Evolutionary conservation across 768 basidiomycete genomes (phyloP), one percentile per base, ranked within the genome.

Genomic region (Lentinula raphanica): DNA sequence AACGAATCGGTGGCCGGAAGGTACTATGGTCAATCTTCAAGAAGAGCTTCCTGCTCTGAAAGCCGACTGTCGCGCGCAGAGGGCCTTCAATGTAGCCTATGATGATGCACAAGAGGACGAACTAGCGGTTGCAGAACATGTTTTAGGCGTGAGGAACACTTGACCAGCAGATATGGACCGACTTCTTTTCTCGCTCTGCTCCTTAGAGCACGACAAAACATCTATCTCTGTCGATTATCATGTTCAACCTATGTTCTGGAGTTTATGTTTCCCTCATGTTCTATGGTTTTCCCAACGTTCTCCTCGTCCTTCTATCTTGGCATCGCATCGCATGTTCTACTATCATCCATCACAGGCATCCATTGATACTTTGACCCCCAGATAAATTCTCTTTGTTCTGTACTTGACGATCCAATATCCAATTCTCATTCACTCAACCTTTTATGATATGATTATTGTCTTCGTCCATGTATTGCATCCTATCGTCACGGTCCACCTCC

Each of bases 1-100:
- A 0, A 73, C 88, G 36, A 81, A 82, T 27, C 79, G 84, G 29
- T 95, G 90, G 91, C 65, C 73, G 3, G 87, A 90, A 67, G 76
- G 78, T 54, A 70, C 76, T 0, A 77, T 79, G 44, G 86, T 91
- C 17, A 76, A 83, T 31, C 73, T 93, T 44, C 65, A 70, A 12
- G 76, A 76, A 1, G 87, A 90, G 63, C 76, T 92, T 8, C 77
- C 80, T 2, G 72, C 71, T 31, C 66, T 90, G 35, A 88, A 86
- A 69, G 81, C 76, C 7, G 74, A 81, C 57, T 82, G 84, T 63
- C 78, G 79, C 53, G 68, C 68, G 6, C 70, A 69, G 45, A 63
- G 71, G 19, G 64, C 62, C 46, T 62, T 62, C 60, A 64, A 51
- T 56, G 58, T 55, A 59, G 58, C 25, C 9, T 6, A 15, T 17